Conservation (phyloP, 495 filamentous ascomycete species). For the Geoglossum glabrum region DNA sequence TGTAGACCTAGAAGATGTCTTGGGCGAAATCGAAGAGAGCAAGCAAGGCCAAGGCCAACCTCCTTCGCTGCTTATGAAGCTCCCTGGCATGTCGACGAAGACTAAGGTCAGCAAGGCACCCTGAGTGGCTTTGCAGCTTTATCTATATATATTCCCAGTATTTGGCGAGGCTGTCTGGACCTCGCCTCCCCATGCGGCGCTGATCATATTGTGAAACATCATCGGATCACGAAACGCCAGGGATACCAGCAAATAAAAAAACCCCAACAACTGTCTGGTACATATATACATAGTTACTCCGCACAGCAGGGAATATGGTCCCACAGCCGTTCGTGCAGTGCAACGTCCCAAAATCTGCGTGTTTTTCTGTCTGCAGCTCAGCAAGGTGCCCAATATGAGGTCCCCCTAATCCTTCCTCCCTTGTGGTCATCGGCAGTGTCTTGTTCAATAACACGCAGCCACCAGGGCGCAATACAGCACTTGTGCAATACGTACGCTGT, state of each 20-base stretch:
- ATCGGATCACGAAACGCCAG: not conserved
- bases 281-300: not conserved
- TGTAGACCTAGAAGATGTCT: constrained; percentile 4
- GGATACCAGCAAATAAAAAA: not conserved
- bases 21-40: not conserved
- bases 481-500: no score
- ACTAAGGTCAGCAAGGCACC: not conserved
- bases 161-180: not conserved
- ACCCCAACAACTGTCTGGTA: no score
- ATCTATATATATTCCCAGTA: not conserved
- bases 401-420: no score
- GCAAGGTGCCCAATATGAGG: not conserved
- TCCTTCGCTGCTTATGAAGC: not conserved
- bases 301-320: not conserved
- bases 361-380: not conserved
- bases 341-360: not conserved
- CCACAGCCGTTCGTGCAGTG: not conserved
- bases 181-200: not conserved
- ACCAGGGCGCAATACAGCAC: no score
- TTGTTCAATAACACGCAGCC: no score
- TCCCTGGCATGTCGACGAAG: not conserved
- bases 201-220: not conserved
- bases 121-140: not conserved
- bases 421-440: no score
- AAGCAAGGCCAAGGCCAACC: not conserved